Percentiles rank a stretch among this genome's conserved stretches.
Evolutionary conservation across 331 rosid species (phyloP).

Genomic region (Acacia concinna): DNA sequence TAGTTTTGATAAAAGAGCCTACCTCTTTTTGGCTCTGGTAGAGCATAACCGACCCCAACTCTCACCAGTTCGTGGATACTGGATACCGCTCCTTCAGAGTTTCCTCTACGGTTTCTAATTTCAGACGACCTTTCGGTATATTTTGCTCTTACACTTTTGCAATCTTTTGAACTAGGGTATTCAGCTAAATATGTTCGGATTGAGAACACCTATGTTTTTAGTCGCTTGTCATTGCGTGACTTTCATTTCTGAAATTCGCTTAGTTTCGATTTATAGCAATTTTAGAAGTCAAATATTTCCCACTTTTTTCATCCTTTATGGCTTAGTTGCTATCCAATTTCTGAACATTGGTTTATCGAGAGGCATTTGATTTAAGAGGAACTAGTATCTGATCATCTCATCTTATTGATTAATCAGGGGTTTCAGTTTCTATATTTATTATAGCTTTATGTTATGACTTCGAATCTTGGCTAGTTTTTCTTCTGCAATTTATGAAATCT

Average conservation of each 20-base stretch:
- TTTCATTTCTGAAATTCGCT: neutral
- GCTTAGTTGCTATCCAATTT: neutral
- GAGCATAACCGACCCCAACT: neutral
- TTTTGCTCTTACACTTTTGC: neutral
- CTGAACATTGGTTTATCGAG: neutral
- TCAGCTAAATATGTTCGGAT: neutral
- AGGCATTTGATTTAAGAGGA: neutral
- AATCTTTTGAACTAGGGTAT: neutral
- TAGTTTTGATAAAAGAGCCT: no score
- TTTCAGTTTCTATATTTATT: neutral
- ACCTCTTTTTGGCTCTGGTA: no score
- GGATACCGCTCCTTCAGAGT: neutral
- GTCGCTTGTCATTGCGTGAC: neutral
- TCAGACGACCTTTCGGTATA: neutral
- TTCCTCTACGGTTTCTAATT: neutral
- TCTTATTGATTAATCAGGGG: neutral
- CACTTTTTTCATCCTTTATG: neutral
- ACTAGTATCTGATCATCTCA: neutral
- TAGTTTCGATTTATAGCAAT: neutral
- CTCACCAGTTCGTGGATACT: neutral
- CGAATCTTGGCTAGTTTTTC: neutral
- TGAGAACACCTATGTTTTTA: neutral
- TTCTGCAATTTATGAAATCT: neutral
- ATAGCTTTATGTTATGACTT: neutral
- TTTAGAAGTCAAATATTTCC: neutral